These are phyloP conservation scores for Pelagophyceae sp. DNA, from an alignment of 352 stramenopile species.

Conservation along the genomic window DNA sequence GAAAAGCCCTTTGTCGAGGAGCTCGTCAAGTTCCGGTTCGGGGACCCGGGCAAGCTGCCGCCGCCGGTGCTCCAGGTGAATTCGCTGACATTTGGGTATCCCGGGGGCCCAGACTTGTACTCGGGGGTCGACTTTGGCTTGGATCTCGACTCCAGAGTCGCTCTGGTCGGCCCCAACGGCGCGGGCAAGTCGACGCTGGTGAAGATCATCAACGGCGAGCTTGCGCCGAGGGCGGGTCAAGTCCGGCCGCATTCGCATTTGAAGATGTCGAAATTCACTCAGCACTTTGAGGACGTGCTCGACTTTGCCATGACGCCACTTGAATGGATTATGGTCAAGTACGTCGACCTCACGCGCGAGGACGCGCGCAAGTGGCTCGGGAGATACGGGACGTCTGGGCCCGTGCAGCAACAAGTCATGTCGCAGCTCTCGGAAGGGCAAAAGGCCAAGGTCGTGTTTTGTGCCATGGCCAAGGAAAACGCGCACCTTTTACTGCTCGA, in stretches of 20 bases:
- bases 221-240: conserved; percentile 80
- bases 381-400: conserved; percentile 86
- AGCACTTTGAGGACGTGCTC: conserved; percentile 98
- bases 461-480: conserved; percentile 90
- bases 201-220: conserved; percentile 92
- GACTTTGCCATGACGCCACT: conserved; percentile 84
- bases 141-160: conserved; percentile 90
- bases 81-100: conserved; percentile 91
- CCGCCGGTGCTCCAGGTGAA: conserved; percentile 93
- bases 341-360: conserved; percentile 81
- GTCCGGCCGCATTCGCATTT: conserved; percentile 90
- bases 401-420: conserved; percentile 93
- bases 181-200: conserved; percentile 88
- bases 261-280: conserved; percentile 88
- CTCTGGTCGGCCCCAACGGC: conserved; percentile 90
- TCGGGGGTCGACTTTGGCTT: conserved; percentile 86
- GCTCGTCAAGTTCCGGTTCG: conserved; percentile 83
- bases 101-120: conserved; percentile 77
- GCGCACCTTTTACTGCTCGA: conserved; percentile 83
- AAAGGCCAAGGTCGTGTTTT: conserved; percentile 93
- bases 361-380: conserved; percentile 88
- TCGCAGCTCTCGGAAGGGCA: conserved; percentile 72
- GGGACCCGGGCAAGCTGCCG: conserved; percentile 83
- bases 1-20: conserved; percentile 82
- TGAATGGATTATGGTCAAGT: conserved; percentile 89